Evolutionary conservation across 2,329 filamentous ascomycete species (phyloP), one percentile per base, ranked within the genome.

Genomic region (Aureobasidium vineae): DNA sequence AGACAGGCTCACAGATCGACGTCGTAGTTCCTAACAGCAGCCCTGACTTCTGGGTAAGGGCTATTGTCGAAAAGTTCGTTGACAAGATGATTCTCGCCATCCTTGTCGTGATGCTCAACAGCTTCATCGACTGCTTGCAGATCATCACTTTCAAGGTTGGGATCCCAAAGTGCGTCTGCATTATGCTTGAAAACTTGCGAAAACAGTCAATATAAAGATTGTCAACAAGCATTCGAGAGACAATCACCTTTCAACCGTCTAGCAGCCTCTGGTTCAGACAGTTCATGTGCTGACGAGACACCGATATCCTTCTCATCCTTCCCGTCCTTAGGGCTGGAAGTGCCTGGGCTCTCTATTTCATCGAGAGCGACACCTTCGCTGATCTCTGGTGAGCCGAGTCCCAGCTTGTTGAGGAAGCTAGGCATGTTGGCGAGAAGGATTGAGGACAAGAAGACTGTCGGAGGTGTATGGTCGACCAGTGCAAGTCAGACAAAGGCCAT

Each of bases 51-150:
- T 40, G 85, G 84, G 72, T 88, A 89, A 2, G 86, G 86, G 64
- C 86, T 88, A 73, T 88, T 86, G 67, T 88, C 86, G 73, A 87
- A 81, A 72, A 86, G 79, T 65, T 84, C 83, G 70, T 84, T 81
- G 71, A 86, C 83, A 71, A 87, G 81, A 68, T 82, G 81, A 63
- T 83, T 75, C 63, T 83, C 83, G 73, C 84, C 83, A 70, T 83
- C 83, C 70, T 81, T 79, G 74, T 86, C 83, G 67, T 81, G 79
- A 2, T 81, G 82, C 49, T 86, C 78, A 26, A 83, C 85, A 50
- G 83, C 80, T 67, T 88, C 84, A 68, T 85, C 83, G 63, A 85
- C 76, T 65, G 87, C 81, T 68, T 88, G 84, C 11, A 64, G 33
- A 26, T 40, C 60, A 23, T 64, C 45, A 13, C 36, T 52, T 23